phyloP scores from a whole-genome alignment of 345 rosid genomes.

The Pugionium dolabratum region DNA sequence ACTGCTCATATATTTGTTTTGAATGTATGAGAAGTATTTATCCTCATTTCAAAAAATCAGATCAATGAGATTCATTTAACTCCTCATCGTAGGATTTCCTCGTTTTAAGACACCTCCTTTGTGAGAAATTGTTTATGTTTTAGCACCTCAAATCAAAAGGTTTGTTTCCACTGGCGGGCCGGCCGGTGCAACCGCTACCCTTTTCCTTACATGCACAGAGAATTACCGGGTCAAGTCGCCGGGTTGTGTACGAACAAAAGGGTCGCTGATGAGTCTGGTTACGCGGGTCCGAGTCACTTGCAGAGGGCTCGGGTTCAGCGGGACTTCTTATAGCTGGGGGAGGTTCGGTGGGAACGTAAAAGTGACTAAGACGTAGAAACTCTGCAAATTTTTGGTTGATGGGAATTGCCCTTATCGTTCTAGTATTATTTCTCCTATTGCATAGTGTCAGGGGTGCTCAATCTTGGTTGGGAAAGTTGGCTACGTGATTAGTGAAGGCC shows the following conservation, averaged over 20 bases:
- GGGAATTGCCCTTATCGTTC: slow-evolving; percentile 58
- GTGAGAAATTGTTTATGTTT: no score
- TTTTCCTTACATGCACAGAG: slow-evolving; percentile 75
- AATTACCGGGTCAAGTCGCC: slow-evolving; percentile 43
- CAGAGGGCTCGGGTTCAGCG: slow-evolving; percentile 53
- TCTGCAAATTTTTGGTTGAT: slow-evolving; percentile 84
- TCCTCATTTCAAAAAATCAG: no score
- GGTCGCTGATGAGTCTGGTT: slow-evolving; percentile 61
- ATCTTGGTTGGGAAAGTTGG: slow-evolving; percentile 84
- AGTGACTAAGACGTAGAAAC: slow-evolving; percentile 60
- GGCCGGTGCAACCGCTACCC: slow-evolving; percentile 75
- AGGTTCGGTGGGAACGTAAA: slow-evolving; percentile 55
- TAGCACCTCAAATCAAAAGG: slow-evolving; percentile 51
- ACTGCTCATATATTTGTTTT: no score
- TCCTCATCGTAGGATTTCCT: no score
- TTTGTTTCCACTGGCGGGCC: slow-evolving; percentile 82
- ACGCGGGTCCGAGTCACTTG: slow-evolving; percentile 52
- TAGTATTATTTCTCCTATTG: background rate
- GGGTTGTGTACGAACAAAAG: slow-evolving; percentile 52
- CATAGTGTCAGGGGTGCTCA: slow-evolving; percentile 66
- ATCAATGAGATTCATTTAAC: no score
- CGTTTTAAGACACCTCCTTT: no score
- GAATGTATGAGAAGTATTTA: no score
- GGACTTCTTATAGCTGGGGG: slow-evolving; percentile 50
- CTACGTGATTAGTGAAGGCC: slow-evolving; percentile 95